Evolutionary conservation across 768 basidiomycete genomes (phyloP), one percentile per base, ranked within the genome.

Genomic region (Serendipita vermifera): DNA sequence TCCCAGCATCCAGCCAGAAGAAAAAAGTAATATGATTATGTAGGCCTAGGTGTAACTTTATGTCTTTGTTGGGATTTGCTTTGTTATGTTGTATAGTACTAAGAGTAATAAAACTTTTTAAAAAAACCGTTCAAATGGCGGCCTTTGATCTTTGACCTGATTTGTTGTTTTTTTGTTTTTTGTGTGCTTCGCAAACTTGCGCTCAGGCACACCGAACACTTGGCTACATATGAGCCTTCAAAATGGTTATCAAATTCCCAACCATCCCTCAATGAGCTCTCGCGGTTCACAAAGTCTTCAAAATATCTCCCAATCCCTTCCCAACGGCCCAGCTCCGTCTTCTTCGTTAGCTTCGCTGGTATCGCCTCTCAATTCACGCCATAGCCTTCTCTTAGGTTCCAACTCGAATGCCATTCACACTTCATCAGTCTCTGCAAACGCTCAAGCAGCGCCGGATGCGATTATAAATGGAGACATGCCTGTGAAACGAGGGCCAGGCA

Each of bases 401-500:
- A 20, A 20, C 46, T 20, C 20, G 46, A 7, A 11, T 26, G 7
- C 46, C 46, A 51, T 20, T 15, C 20, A 20, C 15, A 20, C 20
- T 31, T 20, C 20, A 22, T 22, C 46, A 15, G 11, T 29, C 22
- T 51, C 46, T n/a, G 46, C 20, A 15, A 20, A 20, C 46, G n/a
- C 20, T 29, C 46, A 51, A 26, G 29, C 15, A 9, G 35, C 35
- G 35, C 35, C 35, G n/a, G 35, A 9, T 36, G 39, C 38, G 31
- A 29, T 17, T 26, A 15, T 20, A 20, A 27, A 22, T 13, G 31
- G 39, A 9, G 32, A 31, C 14, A 59, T 67, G 7, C 73, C 76
- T 1, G 67, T 68, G 20, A 87, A 87, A 66, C 81, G 86, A 38
- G 77, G 77, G 15, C 83, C 85, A 9, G 86, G 85, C 2, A 73